Evolutionary conservation across 768 basidiomycete genomes (phyloP).

Genomic region (Neoboletus brunneissimus): DNA sequence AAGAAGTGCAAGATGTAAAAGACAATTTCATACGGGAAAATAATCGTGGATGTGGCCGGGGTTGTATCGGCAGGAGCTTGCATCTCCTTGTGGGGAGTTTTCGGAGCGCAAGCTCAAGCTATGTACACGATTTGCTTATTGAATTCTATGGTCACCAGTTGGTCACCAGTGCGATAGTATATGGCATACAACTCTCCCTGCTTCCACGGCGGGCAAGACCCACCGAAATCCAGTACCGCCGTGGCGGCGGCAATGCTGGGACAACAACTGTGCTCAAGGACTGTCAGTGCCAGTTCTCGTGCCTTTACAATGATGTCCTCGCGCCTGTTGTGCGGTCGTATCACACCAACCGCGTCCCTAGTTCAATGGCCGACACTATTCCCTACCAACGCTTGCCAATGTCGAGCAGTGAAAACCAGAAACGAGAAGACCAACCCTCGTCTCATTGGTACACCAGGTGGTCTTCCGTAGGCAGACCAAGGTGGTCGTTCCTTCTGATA

Average conservation of each 20-base stretch:
- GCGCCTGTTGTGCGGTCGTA: too few species aligned
- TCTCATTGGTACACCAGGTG: not conserved
- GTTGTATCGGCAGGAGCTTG: conserved; percentile 1
- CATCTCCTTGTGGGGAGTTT: conserved; percentile 8
- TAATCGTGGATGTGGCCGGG: not conserved
- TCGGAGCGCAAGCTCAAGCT: not conserved
- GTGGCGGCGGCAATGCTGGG: not conserved
- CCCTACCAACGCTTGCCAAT: not conserved
- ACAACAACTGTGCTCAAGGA: not conserved
- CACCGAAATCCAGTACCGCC: not conserved
- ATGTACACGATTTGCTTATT: not conserved
- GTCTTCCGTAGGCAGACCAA: too few species aligned
- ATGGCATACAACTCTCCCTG: not conserved
- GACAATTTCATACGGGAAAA: conserved; percentile 20
- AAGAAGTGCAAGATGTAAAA: conserved; percentile 14
- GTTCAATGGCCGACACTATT: not conserved
- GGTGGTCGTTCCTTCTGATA: too few species aligned
- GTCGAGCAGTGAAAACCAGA: not conserved
- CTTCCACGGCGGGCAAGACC: not conserved
- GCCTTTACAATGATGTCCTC: not conserved
- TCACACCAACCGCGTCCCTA: too few species aligned
- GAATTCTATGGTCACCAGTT: too few species aligned
- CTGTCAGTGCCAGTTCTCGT: not conserved
- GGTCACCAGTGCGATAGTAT: too few species aligned
- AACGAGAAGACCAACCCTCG: not conserved